Evolutionary conservation across 257 asterid species (phyloP).

Genomic region (Cinchona pubescens): DNA sequence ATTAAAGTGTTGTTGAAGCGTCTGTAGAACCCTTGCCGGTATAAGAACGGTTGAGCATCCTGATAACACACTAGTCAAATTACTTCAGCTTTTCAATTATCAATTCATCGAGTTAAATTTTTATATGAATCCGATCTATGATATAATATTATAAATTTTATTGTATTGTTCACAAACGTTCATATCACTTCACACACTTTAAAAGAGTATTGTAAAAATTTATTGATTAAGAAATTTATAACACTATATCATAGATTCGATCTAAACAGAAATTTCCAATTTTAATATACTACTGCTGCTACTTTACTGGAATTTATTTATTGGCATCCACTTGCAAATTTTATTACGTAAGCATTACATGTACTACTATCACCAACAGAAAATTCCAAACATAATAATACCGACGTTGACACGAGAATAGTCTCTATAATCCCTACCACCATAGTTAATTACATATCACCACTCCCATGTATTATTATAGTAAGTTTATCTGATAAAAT

Average conservation of each 20-base stretch:
- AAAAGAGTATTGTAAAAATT: too few relatives aligned
- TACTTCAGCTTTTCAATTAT: not conserved
- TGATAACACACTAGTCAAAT: conserved; percentile 16
- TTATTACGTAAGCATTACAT: not conserved
- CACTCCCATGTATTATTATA: not conserved
- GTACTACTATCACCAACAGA: not conserved
- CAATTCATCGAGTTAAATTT: too few relatives aligned
- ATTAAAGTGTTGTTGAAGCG: conserved; percentile 54
- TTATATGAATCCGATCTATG: too few relatives aligned
- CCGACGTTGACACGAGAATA: not conserved
- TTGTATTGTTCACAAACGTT: too few relatives aligned
- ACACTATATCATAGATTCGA: too few relatives aligned
- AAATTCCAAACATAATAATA: not conserved
- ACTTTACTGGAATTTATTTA: too few relatives aligned
- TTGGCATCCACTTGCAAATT: not conserved
- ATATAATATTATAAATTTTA: too few relatives aligned
- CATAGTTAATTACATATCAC: not conserved
- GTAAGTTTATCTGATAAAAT: too few relatives aligned
- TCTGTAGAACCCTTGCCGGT: conserved; percentile 76
- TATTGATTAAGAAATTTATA: too few relatives aligned
- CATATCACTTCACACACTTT: too few relatives aligned
- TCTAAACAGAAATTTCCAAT: too few relatives aligned
- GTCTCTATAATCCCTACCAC: conserved; percentile 18
- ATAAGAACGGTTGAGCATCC: conserved; percentile 71
- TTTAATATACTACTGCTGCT: too few relatives aligned